Percentiles rank a stretch among this genome's conserved stretches.
These are phyloP conservation scores for Fusarium siculi DNA, from an alignment of 2,329 filamentous ascomycete genomes.

Conservation along the genomic window DNA sequence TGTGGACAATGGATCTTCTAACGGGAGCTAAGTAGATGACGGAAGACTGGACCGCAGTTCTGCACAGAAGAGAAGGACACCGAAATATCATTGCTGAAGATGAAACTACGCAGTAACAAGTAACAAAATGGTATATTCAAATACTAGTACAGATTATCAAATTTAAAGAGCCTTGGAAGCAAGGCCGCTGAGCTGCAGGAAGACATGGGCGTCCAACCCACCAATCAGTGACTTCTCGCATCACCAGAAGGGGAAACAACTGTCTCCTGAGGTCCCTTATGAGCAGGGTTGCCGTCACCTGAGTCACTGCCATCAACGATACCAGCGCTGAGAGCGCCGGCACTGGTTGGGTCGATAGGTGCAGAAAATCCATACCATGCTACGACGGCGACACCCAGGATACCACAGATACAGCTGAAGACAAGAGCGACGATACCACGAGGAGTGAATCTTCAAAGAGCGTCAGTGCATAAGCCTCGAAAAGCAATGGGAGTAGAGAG, in stretches of 20 bases:
- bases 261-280: slow-evolving; percentile 27
- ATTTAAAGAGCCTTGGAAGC: background rate
- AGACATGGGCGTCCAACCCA: background rate
- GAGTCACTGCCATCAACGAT: slow-evolving; percentile 34
- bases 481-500: background rate
- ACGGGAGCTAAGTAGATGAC: background rate
- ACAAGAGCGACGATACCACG: slow-evolving; percentile 80
- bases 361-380: slow-evolving; percentile 68
- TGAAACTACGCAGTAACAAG: background rate
- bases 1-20: background rate
- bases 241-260: slow-evolving; percentile 13
- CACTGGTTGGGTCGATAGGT: slow-evolving; percentile 24
- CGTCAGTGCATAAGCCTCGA: background rate
- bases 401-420: slow-evolving; percentile 75
- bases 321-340: slow-evolving; percentile 28
- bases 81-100: background rate
- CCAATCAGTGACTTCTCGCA: slow-evolving; percentile 9
- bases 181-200: background rate
- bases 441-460: slow-evolving; percentile 66
- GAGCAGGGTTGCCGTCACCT: background rate
- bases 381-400: slow-evolving; percentile 75
- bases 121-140: slow-evolving; percentile 22
- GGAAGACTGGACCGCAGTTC: background rate
- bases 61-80: background rate
- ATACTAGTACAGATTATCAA: background rate